Evolutionary conservation across 164 flowering plant species (phyloP).

Genomic region (Pachysandra terminalis): DNA sequence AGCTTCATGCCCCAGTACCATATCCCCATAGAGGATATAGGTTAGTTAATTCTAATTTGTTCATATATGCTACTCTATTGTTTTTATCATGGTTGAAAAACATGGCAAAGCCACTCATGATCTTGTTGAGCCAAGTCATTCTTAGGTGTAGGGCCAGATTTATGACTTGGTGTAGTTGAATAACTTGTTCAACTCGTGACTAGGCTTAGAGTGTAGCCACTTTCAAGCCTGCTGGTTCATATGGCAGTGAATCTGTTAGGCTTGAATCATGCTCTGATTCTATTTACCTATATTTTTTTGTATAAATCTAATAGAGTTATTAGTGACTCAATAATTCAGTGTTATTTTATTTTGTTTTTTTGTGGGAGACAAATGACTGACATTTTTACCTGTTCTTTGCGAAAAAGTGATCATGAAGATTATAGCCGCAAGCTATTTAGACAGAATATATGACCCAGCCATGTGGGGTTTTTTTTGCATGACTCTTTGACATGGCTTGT

Average conservation of each 20-base stretch:
- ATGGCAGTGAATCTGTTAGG: not conserved
- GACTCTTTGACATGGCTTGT: no score
- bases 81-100: not conserved
- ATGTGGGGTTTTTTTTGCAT: no score
- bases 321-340: no score
- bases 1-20: constrained; percentile 42
- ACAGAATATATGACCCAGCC: no score
- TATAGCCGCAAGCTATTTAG: no score
- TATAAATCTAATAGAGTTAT: no score
- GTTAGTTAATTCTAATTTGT: constrained; percentile 23
- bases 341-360: no score
- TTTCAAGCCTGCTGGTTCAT: not conserved
- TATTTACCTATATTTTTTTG: no score
- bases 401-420: no score
- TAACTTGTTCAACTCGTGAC: not conserved
- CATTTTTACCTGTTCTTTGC: no score
- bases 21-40: constrained; percentile 40
- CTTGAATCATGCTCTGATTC: no score
- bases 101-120: constrained; percentile 1
- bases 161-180: not conserved
- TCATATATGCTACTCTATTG: not conserved
- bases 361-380: no score
- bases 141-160: not conserved
- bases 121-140: not conserved
- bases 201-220: not conserved